Evolutionary conservation across 345 rosid genomes (phyloP).

Genomic region (Camelina laxa): DNA sequence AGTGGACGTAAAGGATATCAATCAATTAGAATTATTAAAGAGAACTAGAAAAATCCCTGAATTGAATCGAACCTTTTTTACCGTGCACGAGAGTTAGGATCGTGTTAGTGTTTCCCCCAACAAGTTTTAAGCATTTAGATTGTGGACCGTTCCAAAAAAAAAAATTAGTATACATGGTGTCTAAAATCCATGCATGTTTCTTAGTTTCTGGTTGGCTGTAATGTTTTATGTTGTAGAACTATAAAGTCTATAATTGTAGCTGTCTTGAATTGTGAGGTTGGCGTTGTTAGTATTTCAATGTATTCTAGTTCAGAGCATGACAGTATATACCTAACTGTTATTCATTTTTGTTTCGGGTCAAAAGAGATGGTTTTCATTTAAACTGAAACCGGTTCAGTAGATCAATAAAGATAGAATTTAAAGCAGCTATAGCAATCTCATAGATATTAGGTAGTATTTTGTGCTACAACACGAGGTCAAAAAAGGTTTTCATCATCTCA

Average conservation of each 20-base stretch:
- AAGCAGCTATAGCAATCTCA: no score
- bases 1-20: background rate
- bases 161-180: no score
- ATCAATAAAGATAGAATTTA: no score
- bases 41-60: background rate
- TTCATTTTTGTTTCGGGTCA: no score
- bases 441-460: no score
- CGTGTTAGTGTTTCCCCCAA: background rate
- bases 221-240: background rate
- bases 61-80: background rate
- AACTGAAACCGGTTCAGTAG: no score
- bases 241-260: background rate
- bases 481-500: no score
- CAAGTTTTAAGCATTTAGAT: background rate
- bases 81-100: background rate
- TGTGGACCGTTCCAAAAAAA: no score
- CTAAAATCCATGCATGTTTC: no score
- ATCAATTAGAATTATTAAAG: background rate
- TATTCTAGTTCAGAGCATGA: background rate
- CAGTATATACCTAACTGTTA: background rate
- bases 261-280: background rate
- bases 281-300: no score
- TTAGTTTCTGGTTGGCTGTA: background rate
- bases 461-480: no score
- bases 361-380: no score